Evolutionary conservation across 495 filamentous ascomycete species (phyloP).

Genomic region (Podospora didyma): DNA sequence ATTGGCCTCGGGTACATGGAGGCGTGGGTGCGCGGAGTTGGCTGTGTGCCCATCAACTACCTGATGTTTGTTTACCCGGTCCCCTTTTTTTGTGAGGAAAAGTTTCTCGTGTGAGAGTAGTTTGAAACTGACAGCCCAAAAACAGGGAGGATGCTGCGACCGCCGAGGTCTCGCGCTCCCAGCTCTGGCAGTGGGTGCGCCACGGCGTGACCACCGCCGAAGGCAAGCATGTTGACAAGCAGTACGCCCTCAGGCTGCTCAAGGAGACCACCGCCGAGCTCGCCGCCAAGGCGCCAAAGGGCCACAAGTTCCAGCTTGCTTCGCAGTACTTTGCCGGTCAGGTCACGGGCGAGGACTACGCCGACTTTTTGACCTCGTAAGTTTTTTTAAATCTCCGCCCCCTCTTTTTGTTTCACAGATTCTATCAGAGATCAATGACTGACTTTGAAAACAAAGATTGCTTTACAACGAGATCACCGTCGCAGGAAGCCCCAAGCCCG

Average conservation of each 20-base stretch:
- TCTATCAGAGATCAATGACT: neutral
- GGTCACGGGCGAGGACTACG: constrained; percentile 95
- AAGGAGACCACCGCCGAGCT: constrained; percentile 80
- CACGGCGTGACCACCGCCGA: constrained; percentile 84
- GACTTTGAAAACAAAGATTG: constrained; percentile 45
- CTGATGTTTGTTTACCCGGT: constrained; percentile 62
- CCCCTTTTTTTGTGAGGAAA: neutral
- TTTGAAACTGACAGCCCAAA: neutral
- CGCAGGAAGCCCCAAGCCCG: constrained; percentile 62
- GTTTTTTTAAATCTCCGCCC: constrained; percentile 24
- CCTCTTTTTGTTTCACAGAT: neutral
- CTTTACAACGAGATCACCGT: constrained; percentile 96
- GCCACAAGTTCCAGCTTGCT: constrained; percentile 88
- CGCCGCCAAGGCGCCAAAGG: constrained; percentile 70
- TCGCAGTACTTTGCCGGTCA: constrained; percentile 89
- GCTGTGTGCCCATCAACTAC: constrained; percentile 97
- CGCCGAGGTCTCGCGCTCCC: constrained; percentile 84
- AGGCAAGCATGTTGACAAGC: constrained; percentile 91
- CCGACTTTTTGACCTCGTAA: constrained; percentile 89
- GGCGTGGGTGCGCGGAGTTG: constrained; percentile 90
- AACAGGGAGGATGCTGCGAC: constrained; percentile 88
- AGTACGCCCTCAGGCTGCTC: constrained; percentile 81
- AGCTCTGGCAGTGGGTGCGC: constrained; percentile 95
- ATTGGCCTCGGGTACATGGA: constrained; percentile 99
- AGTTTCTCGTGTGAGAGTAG: too few species aligned